Base-by-base conservation (phyloP, 2,329 filamentous ascomycete genomes). In the Cladophialophora exuberans region DNA sequence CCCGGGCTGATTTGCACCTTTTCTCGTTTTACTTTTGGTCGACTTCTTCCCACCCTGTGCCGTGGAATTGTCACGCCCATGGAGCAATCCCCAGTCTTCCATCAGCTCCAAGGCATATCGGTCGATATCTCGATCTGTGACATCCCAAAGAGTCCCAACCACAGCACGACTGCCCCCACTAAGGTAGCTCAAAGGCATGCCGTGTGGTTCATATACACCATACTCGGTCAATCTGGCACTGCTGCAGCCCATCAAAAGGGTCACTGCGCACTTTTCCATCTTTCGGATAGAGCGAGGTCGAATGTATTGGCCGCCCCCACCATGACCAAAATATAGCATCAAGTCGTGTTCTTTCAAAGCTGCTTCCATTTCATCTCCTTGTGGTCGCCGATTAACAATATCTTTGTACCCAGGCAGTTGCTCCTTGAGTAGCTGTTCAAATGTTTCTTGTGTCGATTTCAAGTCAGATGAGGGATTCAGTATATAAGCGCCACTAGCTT, bases 91-190 rank as follows among this genome's bases (percentile, higher is more conserved):
- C 94, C 94, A 99, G 65, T 87, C 81, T 68, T 94, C 88, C 69
- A 96, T 88, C 2, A 88, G 78, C 22, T 82, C 79, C 28, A 87
- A 84, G 0, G 92, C 89, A 70, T 96, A 96, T 15, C 92, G 88
- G 75, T 99, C 95, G 70, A 97, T 96, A 70, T 99, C 94, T 66
- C 89, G 89, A 70, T 99, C 94, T 7, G 94, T 99, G 45, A 99
- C 94, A 71, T 99, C 94, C 94, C 94, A 99, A 31, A 99, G 78
- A 13, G 92, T 97, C 41, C 91, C 94, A 2, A 97, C 85, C 7
- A 97, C 84, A 0, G 93, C 91, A 3, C 90, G 91, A 64, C 83
- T 85, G 1, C 90, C 93, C 0, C 91, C 92, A 63, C 93, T 85
- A 73, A 99, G 85, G 73, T 97, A 97, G 65, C 92, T 91, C 75